phyloP scores from a whole-genome alignment of 1,284 basidiomycete genomes.

The Ustilago cynodontis region DNA sequence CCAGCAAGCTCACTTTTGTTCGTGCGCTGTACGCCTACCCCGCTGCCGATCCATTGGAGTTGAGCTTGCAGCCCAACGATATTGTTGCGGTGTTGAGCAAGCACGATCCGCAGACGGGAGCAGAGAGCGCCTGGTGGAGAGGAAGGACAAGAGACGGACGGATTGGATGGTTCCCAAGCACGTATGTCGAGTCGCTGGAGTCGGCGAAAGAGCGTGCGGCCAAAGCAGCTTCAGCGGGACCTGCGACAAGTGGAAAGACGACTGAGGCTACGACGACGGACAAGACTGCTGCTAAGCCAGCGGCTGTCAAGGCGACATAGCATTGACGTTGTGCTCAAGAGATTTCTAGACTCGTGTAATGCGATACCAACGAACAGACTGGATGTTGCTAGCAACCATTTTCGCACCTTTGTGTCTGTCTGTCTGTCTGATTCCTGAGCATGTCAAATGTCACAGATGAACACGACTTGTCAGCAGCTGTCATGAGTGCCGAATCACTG shows the following conservation, averaged over 20 bases:
- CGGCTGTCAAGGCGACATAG: conserved; percentile 44
- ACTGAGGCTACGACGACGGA: conserved; percentile 20
- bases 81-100: conserved; percentile 89
- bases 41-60: conserved; percentile 76
- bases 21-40: conserved; percentile 85
- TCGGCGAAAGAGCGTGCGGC: conserved; percentile 63
- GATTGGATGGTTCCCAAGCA: conserved; percentile 95
- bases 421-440: background rate
- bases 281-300: conserved; percentile 30
- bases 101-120: conserved; percentile 74
- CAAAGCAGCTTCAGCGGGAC: conserved; percentile 24
- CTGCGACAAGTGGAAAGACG: conserved; percentile 7
- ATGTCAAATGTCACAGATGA: background rate
- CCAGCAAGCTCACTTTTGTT: conserved; percentile 82
- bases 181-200: conserved; percentile 68
- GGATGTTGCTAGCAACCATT: background rate
- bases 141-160: conserved; percentile 92
- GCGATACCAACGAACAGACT: conserved; percentile 6
- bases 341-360: background rate
- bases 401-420: background rate
- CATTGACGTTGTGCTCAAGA: too few species aligned
- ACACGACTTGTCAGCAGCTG: background rate
- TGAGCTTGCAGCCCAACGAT: conserved; percentile 87
- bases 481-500: background rate
- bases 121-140: conserved; percentile 93